phyloP scores from a whole-genome alignment of 768 basidiomycete genomes.

The Mycena filopes region DNA sequence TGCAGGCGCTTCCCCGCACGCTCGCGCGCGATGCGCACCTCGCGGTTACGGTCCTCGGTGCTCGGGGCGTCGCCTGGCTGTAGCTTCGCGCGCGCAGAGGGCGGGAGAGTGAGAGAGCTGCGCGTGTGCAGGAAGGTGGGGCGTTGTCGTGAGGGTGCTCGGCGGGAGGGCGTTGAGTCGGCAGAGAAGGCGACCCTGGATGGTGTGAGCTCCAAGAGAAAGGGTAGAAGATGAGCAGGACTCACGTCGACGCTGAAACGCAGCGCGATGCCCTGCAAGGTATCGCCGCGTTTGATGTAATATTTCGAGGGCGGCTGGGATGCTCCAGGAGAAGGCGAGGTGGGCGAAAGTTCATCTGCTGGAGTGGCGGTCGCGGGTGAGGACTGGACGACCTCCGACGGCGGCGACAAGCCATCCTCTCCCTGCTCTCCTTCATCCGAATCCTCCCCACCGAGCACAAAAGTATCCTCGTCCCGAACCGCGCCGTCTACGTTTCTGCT shows the following conservation, averaged over 20 bases:
- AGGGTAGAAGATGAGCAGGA: slow-evolving; percentile 18
- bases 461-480: slow-evolving; percentile 69
- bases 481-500: slow-evolving; percentile 61
- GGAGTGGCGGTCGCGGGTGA: neutral
- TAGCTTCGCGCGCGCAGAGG: slow-evolving; percentile 46
- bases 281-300: slow-evolving; percentile 66
- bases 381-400: slow-evolving; percentile 21
- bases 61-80: slow-evolving; percentile 33
- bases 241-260: slow-evolving; percentile 71
- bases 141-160: slow-evolving; percentile 74
- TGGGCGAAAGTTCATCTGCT: neutral
- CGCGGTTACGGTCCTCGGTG: slow-evolving; percentile 47
- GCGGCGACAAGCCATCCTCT: neutral
- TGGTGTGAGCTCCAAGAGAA: neutral
- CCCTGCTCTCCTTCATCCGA: slow-evolving; percentile 40
- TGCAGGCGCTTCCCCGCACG: slow-evolving; percentile 71
- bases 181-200: slow-evolving; percentile 68
- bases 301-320: slow-evolving; percentile 49
- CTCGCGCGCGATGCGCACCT: slow-evolving; percentile 59
- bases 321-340: too few relatives aligned
- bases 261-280: slow-evolving; percentile 71
- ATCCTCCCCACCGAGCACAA: slow-evolving; percentile 73
- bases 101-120: slow-evolving; percentile 63
- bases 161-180: slow-evolving; percentile 72
- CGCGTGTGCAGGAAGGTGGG: slow-evolving; percentile 82